Percentiles rank a stretch among this genome's conserved stretches.
Evolutionary conservation across 1,284 basidiomycete genomes (phyloP).

Genomic region (Moniliophthora roreri): DNA sequence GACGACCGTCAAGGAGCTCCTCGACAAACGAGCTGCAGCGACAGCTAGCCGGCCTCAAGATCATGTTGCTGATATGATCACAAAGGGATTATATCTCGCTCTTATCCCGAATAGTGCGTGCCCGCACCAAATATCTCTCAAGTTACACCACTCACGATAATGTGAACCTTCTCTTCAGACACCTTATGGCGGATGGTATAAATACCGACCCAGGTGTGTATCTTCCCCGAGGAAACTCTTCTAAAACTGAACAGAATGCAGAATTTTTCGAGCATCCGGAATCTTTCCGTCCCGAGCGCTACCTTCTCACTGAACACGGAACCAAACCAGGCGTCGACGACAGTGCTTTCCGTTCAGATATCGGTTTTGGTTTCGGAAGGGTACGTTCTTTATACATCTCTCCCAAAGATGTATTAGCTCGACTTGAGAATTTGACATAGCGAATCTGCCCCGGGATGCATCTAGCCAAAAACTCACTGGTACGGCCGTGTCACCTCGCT

Average conservation of each 20-base stretch:
- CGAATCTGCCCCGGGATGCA: too few species aligned
- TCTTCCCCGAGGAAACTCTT: too few species aligned
- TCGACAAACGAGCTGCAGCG: slow-evolving; percentile 24
- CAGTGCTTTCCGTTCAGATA: too few species aligned
- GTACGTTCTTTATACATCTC: too few species aligned
- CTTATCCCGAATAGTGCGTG: slow-evolving; percentile 16
- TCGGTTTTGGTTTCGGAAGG: too few species aligned
- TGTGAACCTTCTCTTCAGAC: slow-evolving; percentile 14
- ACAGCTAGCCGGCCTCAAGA: slow-evolving; percentile 24
- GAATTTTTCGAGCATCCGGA: slow-evolving; percentile 8
- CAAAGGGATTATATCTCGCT: slow-evolving; percentile 20
- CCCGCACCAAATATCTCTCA: neutral
- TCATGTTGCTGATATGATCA: slow-evolving; percentile 21
- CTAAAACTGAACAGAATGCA: neutral
- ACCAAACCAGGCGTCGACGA: slow-evolving; percentile 5
- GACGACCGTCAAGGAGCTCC: slow-evolving; percentile 21
- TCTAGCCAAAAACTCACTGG: too few species aligned
- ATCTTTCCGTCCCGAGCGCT: slow-evolving; percentile 7
- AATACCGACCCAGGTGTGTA: too few species aligned
- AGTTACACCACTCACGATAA: neutral
- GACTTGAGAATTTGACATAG: too few species aligned
- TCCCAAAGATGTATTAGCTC: too few species aligned
- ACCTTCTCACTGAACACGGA: neutral
- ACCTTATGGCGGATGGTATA: slow-evolving; percentile 22
- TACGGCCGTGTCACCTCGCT: too few species aligned